A percentile compares a stretch with the other conserved stretches of the same genome.
phyloP scores from a whole-genome alignment of 2,329 filamentous ascomycete genomes.

The Phialophora chinensis region DNA sequence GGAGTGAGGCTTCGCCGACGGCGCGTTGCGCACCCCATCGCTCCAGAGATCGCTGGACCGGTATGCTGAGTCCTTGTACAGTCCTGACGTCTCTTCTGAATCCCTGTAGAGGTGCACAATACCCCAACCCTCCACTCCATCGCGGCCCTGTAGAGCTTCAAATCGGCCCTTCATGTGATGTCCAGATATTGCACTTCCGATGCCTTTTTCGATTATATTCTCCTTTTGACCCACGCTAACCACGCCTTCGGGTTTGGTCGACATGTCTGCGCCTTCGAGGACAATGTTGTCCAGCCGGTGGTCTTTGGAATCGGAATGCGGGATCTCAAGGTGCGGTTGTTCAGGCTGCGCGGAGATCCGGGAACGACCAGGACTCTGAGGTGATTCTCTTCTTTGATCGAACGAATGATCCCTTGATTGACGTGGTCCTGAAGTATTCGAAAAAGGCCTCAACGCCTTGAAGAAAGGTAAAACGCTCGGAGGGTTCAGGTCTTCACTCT shows the following conservation, averaged over 20 bases:
- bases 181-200: conserved; percentile 64
- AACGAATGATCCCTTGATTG: conserved; percentile 27
- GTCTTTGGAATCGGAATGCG: conserved; percentile 55
- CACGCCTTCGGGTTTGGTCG: conserved; percentile 19
- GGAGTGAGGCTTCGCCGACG: conserved; percentile 30
- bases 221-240: conserved; percentile 34
- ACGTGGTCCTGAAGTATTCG: conserved; percentile 21
- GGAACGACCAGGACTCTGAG: neutral
- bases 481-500: conserved; percentile 12
- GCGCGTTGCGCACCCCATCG: conserved; percentile 34
- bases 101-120: conserved; percentile 94
- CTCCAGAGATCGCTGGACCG: conserved; percentile 37
- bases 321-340: conserved; percentile 38
- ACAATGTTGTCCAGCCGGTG: conserved; percentile 82
- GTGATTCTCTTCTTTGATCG: conserved; percentile 23
- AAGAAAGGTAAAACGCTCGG: conserved; percentile 33
- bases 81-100: conserved; percentile 70
- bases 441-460: conserved; percentile 37
- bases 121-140: conserved; percentile 76
- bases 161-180: conserved; percentile 83
- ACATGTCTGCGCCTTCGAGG: conserved; percentile 81
- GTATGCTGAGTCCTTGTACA: conserved; percentile 57
- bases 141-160: conserved; percentile 74
- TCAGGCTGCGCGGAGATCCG: conserved; percentile 14
- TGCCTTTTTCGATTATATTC: conserved; percentile 53